phyloP scores from a whole-genome alignment of 2,329 filamentous ascomycete species.

The Fusarium sambucinum region DNA sequence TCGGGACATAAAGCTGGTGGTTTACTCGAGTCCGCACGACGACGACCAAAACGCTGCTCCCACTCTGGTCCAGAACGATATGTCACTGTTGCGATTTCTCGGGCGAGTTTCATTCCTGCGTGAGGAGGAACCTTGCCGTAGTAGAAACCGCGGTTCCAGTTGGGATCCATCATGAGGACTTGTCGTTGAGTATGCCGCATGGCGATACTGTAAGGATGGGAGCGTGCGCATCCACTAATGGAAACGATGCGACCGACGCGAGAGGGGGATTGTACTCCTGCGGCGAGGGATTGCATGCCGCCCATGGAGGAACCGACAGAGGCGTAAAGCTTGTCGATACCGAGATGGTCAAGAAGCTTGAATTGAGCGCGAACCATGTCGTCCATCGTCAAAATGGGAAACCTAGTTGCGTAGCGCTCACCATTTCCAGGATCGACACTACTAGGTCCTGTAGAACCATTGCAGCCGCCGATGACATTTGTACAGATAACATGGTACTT shows the following conservation, averaged over 20 bases:
- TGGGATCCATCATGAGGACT: constrained; percentile 98
- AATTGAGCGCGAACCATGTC: constrained; percentile 99
- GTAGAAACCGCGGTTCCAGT: constrained; percentile 96
- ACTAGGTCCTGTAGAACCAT: constrained; percentile 91
- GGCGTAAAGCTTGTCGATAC: constrained; percentile 83
- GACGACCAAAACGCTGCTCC: constrained; percentile 92
- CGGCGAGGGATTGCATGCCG: constrained; percentile 95
- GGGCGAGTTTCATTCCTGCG: constrained; percentile 95
- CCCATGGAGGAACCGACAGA: constrained; percentile 98
- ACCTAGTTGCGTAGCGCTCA: constrained; percentile 89
- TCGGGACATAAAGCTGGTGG: constrained; percentile 96
- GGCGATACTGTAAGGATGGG: constrained; percentile 97
- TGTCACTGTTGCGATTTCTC: constrained; percentile 97
- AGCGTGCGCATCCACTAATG: constrained; percentile 93
- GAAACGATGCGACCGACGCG: constrained; percentile 85
- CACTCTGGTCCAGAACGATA: constrained; percentile 97
- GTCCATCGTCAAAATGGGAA: constrained; percentile 94
- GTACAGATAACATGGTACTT: constrained; percentile 96
- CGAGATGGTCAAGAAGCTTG: constrained; percentile 82
- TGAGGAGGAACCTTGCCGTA: constrained; percentile 90
- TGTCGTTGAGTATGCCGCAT: constrained; percentile 98
- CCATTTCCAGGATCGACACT: constrained; percentile 90
- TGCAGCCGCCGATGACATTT: constrained; percentile 95
- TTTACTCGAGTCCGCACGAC: constrained; percentile 85
- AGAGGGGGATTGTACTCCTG: constrained; percentile 84